Evolutionary conservation across 495 filamentous ascomycete genomes (phyloP).

Genomic region (Rostrohypoxylon terebratum): DNA sequence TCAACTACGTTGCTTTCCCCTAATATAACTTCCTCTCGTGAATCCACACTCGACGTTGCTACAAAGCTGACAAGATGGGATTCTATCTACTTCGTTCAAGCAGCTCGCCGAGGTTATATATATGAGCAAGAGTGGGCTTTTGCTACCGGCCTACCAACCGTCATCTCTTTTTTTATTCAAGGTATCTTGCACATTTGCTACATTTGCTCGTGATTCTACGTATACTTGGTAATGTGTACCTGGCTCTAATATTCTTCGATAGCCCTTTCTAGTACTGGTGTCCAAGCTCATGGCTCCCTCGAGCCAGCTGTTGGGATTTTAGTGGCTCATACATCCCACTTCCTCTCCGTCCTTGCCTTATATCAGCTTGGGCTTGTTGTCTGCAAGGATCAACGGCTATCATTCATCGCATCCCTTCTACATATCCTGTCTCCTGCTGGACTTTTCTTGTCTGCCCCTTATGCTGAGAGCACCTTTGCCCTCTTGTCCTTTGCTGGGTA

Average conservation of each 20-base stretch:
- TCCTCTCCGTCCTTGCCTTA: slow-evolving; percentile 77
- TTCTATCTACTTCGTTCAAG: slow-evolving; percentile 83
- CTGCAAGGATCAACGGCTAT: slow-evolving; percentile 62
- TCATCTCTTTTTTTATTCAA: slow-evolving; percentile 56
- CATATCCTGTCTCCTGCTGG: slow-evolving; percentile 90
- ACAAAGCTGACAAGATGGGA: slow-evolving; percentile 87
- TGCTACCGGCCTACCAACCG: slow-evolving; percentile 71
- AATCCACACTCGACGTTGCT: slow-evolving; percentile 62
- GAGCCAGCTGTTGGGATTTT: slow-evolving; percentile 67
- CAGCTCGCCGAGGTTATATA: slow-evolving; percentile 76
- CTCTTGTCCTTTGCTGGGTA: slow-evolving; percentile 80
- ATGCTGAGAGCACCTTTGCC: slow-evolving; percentile 82
- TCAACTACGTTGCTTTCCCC: slow-evolving; percentile 74
- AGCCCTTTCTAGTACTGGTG: slow-evolving; percentile 40
- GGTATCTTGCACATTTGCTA: slow-evolving; percentile 49
- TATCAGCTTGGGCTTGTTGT: slow-evolving; percentile 67
- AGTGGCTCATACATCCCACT: slow-evolving; percentile 77
- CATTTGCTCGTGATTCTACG: neutral
- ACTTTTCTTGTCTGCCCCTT: slow-evolving; percentile 89
- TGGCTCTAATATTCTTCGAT: neutral
- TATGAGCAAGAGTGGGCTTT: slow-evolving; percentile 99
- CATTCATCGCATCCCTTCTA: slow-evolving; percentile 74
- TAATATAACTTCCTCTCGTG: slow-evolving; percentile 61
- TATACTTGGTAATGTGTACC: neutral
- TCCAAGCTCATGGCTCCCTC: slow-evolving; percentile 32